Base-by-base conservation (phyloP, 441 rosid genomes). In the Omphalea diandra region DNA sequence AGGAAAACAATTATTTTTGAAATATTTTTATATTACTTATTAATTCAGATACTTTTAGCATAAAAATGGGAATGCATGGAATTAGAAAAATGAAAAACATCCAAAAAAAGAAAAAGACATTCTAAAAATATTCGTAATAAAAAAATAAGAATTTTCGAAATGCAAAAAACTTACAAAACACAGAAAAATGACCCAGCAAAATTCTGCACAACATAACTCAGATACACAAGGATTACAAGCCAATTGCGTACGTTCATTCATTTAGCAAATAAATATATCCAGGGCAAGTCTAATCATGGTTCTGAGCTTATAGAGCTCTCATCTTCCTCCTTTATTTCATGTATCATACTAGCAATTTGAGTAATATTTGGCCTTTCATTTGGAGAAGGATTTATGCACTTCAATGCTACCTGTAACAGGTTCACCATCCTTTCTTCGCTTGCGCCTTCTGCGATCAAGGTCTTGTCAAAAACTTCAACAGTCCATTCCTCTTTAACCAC, bases 401-500 rank as follows among this genome's bases (percentile, higher is more conserved):
- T 80, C 63, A 86, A 35, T 18, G 88, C 91, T n/a, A 85, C 77
- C 73, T 77, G 87, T 64, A 88, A 63, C 65, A 86, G 65, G 72
- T 75, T 83, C 71, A 83, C 77, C 94, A 87, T 75, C 71, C 86
- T 81, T 65, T 87, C 90, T 76, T 89, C 87, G 20, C 79, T 79
- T 20, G 79, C 86, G 41, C 83, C 87, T 63, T 81, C 85, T 27
- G 77, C 46, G 6, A 78, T 29, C 81, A 88, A 75, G 36, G 72
- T 69, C 75, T 55, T 74, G 75, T 88, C 91, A 9, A 86, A 88
- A 26, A 88, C 90, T 73, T 86, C 91, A 6, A 63, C 83, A 0
- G 89, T 88, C 94, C 94, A 85, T 70, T 88, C 91, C 70, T 86
- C 94, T 56, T 83, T 76, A 49, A 86, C 85, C 41, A 82, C 87